Evolutionary conservation across 208 protist genomes (phyloP).

Genomic region (Phytomonas serpens): DNA sequence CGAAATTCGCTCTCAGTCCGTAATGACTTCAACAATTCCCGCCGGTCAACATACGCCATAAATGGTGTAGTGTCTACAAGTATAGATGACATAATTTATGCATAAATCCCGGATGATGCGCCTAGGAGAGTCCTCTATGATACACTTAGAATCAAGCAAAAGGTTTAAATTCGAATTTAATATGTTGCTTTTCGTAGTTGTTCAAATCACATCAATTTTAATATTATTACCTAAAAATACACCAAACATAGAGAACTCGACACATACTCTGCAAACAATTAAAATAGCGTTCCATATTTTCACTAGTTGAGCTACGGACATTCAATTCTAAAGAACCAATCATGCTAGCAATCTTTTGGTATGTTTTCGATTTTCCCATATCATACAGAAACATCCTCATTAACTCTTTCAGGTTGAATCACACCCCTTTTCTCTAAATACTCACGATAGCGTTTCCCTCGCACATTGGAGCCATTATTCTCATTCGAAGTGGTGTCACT

Average conservation of each 20-base stretch:
- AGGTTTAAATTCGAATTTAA: background rate
- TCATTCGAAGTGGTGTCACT: constrained; percentile 4
- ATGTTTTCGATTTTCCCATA: background rate
- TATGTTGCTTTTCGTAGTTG: background rate
- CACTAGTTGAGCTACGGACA: background rate
- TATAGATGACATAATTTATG: constrained; percentile 39
- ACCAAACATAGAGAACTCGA: background rate
- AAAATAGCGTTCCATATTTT: background rate
- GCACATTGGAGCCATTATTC: constrained; percentile 11
- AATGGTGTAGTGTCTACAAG: constrained; percentile 51
- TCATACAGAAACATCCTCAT: constrained; percentile 2
- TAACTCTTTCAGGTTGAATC: constrained; percentile 2
- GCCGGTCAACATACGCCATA: constrained; percentile 83
- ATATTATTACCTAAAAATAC: constrained; percentile 8
- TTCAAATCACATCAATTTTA: constrained; percentile 5
- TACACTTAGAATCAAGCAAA: constrained; percentile 4
- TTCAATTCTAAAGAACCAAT: background rate
- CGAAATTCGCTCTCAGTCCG: constrained; percentile 62
- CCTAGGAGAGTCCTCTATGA: background rate
- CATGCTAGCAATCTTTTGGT: background rate
- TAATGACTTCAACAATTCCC: constrained; percentile 61
- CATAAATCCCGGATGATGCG: background rate
- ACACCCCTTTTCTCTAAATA: constrained; percentile 50
- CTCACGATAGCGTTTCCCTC: constrained; percentile 61
- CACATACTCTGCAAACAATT: background rate